A percentile compares a stretch with the other conserved stretches of the same genome.
Evolutionary conservation across 306 rosid genomes (phyloP).

Genomic region (apple (Malus domestica)): ASM211411v1 NC_041803.1:16206501-16207000

Average conservation of each 20-base stretch:
- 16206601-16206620: neutral
- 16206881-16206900: neutral
- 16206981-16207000: too few relatives aligned
- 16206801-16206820: neutral
- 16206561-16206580: neutral
- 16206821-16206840: neutral
- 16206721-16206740: neutral
- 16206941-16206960: too few relatives aligned
- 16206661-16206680: neutral
- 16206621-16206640: neutral
- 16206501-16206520: neutral
- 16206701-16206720: neutral
- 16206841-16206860: neutral
- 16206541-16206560: neutral
- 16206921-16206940: too few relatives aligned
- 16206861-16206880: neutral
- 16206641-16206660: neutral
- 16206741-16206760: neutral
- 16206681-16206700: conserved; percentile 41
- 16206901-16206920: neutral
- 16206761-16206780: neutral
- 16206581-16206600: neutral
- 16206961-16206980: too few relatives aligned
- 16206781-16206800: neutral
- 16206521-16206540: neutral